These are phyloP conservation scores for Carallia brachiata DNA, from an alignment of 345 rosid species.

Conservation along the genomic window DNA sequence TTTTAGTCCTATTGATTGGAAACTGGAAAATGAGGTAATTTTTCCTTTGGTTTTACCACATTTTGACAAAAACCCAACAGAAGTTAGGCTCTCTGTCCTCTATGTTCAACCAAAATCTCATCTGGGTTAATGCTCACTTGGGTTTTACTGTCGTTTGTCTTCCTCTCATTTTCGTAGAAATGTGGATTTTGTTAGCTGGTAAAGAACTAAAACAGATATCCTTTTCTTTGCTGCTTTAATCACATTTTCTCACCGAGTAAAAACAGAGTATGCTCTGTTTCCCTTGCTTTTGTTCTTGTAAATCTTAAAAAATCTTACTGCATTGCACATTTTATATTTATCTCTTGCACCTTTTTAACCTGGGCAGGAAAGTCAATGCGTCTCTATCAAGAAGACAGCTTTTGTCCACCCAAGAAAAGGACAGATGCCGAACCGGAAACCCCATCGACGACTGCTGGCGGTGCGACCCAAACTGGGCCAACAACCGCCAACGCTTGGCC, in stretches of 20 bases:
- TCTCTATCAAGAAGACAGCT: conserved; percentile 31
- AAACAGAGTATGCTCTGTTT: conserved; percentile 32
- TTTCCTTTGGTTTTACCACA: background rate
- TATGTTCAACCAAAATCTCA: conserved; percentile 9
- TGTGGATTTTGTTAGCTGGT: background rate
- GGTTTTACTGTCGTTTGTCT: background rate
- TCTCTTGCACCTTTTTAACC: background rate
- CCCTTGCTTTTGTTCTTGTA: conserved; percentile 8
- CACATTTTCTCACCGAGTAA: conserved; percentile 12
- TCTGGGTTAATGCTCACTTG: conserved; percentile 9
- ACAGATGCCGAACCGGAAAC: conserved; percentile 59
- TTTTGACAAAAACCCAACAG: conserved; percentile 9
- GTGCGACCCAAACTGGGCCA: conserved; percentile 69
- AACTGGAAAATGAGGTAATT: background rate
- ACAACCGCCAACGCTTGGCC: conserved; percentile 64
- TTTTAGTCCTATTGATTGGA: background rate
- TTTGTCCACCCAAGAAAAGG: conserved; percentile 14
- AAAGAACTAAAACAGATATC: background rate
- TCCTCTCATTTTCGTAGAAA: conserved; percentile 3
- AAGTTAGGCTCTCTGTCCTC: background rate
- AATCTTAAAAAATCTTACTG: too few relatives aligned
- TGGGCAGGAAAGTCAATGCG: conserved; percentile 36
- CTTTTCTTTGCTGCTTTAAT: background rate
- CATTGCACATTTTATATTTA: background rate
- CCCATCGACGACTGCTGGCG: conserved; percentile 91